Base-by-base conservation (phyloP, 2,329 filamentous ascomycete species). In the Colletotrichum higginsianum region DNA sequence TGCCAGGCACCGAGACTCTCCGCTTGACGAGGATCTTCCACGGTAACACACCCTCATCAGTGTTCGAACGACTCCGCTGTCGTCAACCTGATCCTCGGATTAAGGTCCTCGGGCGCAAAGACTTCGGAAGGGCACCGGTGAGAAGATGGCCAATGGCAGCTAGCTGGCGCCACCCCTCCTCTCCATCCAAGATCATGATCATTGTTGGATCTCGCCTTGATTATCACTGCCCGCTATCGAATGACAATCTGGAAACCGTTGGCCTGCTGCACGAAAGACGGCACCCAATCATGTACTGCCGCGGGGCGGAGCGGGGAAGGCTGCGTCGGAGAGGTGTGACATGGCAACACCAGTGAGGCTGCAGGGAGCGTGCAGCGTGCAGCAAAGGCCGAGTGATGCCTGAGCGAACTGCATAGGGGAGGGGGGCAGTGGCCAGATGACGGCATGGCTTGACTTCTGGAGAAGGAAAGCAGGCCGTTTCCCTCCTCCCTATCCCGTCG, bases 291-390 rank as follows among this genome's bases (percentile, higher is more conserved):
- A 50, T 46, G 40, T 35, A 26, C 42, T 66, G 70, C 70, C 66
- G 66, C 66, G 61, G 66, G 55, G 66, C 70, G 61, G 55, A 71
- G 70, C 70, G 70, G 70, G 70, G 70, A 60, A 71, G 66, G 61
- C 60, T 72, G 61, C 66, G 49, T 61, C 47, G 47, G 44, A 61
- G 53, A 26, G 44, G 66, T 61, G 70, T 72, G 69, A 72, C 69
- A 70, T 72, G 69, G 58, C 66, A 50, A 57, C 64, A 56, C 49
- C 49, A 52, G n/a, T 44, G 66, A 65, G 69, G 65, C 66, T 70
- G 69, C 68, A 61, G 55, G n/a, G 4, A 52, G 23, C 49, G 11
- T 67, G 49, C 60, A 72, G 60, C 38, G 62, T 63, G 69, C 61
- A 66, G 47, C 56, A 46, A 9, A 52, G 47, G 61, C 67, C 53